Evolutionary conservation across 1,284 basidiomycete species (phyloP).

Genomic region (Vanrija humicola): DNA sequence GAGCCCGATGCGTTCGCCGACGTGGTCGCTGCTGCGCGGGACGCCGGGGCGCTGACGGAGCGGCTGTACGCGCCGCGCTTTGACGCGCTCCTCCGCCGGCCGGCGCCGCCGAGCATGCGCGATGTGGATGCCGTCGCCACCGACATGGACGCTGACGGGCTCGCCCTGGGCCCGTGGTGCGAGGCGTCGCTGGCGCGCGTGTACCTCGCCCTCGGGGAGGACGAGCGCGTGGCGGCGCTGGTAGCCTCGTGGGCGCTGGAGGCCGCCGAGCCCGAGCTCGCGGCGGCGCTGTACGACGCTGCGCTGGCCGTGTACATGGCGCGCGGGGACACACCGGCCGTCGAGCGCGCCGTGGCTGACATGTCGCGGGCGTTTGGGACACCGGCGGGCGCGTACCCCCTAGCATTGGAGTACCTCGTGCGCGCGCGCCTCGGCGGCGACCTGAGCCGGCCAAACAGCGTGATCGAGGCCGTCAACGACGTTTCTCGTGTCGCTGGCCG

Average conservation of each 20-base stretch:
- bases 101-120: background rate
- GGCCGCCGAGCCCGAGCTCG: background rate
- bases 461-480: constrained; percentile 7
- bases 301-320: constrained; percentile 13
- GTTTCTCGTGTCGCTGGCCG: constrained; percentile 11
- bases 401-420: constrained; percentile 14
- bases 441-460: background rate
- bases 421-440: constrained; percentile 1
- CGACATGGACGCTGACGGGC: background rate
- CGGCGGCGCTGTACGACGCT: background rate
- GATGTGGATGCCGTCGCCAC: constrained; percentile 2
- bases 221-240: constrained; percentile 12
- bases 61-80: constrained; percentile 8
- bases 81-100: background rate
- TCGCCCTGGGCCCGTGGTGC: constrained; percentile 9
- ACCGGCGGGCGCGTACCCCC: constrained; percentile 6
- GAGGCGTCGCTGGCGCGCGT: constrained; percentile 17
- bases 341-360: constrained; percentile 4
- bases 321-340: constrained; percentile 1
- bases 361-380: background rate
- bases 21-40: background rate
- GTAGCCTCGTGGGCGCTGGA: constrained; percentile 1
- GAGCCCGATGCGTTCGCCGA: background rate
- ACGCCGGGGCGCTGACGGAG: background rate
- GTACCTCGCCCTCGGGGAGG: constrained; percentile 12